These are phyloP conservation scores for Hygrocybe punicea DNA, from an alignment of 768 basidiomycete species.

Conservation along the genomic window DNA sequence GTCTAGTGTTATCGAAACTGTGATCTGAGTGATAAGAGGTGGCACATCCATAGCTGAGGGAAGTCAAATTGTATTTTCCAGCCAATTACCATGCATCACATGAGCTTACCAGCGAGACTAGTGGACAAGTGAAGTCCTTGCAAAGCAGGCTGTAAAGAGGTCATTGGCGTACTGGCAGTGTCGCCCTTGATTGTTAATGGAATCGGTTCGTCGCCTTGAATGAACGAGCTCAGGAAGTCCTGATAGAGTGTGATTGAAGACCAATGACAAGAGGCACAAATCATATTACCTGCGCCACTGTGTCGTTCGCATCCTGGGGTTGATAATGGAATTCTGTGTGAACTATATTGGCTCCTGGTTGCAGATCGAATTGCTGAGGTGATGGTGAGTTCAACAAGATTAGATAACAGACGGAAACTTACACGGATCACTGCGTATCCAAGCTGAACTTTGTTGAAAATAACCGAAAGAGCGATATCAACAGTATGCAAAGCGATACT, in stretches of 20 bases:
- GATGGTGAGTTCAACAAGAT: not conserved
- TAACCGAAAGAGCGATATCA: constrained; percentile 54
- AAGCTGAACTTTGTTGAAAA: constrained; percentile 52
- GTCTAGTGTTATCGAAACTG: constrained; percentile 50
- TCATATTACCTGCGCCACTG: constrained; percentile 48
- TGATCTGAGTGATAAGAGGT: constrained; percentile 54
- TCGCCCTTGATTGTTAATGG: constrained; percentile 61
- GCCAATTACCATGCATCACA: not conserved
- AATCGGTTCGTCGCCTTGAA: constrained; percentile 49
- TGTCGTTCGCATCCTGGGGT: constrained; percentile 63
- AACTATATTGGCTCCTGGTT: constrained; percentile 54
- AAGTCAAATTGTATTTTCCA: not conserved
- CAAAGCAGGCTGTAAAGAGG: constrained; percentile 53
- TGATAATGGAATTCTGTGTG: constrained; percentile 65
- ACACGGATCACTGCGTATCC: constrained; percentile 60
- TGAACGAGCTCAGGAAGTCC: constrained; percentile 57
- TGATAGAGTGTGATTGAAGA: constrained; percentile 19
- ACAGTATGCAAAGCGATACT: constrained; percentile 61
- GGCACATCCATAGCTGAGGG: constrained; percentile 48
- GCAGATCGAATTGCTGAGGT: constrained; percentile 50
- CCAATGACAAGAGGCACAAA: not conserved
- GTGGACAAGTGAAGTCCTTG: constrained; percentile 50
- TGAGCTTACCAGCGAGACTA: constrained; percentile 43
- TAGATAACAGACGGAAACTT: constrained; percentile 18
- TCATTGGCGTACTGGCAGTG: constrained; percentile 55